Evolutionary conservation across 228 moss, liverwort and hornwort genomes (phyloP), one percentile per base, ranked within the genome.

Genomic region (Sphagnum fallax): DNA sequence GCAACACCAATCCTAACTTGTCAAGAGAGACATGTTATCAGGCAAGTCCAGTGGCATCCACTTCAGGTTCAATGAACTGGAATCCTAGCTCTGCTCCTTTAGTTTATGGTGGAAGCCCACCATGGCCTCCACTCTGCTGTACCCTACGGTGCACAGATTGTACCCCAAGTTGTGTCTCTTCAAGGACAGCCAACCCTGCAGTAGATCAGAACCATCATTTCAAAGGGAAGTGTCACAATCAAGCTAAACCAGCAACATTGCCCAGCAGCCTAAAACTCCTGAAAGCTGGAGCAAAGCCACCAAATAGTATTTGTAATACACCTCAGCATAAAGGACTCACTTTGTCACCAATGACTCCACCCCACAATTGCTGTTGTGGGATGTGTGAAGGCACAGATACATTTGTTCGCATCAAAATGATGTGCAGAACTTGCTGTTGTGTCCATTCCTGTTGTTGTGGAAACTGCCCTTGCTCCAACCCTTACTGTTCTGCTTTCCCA

Each of bases 151-250:
- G 16, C 47, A 5, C 13, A 18, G 61, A 70, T 70, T 32, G 51
- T 6, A 62, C 51, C 14, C 63, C 70, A 52, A 60, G 61, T 18
- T 70, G 63, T 12, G 63, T 63, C 32, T 47, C 47, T 58, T 47
- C 55, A 68, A 6, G 18, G 1, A 12, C 68, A 14, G 2, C 8
- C 52, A 52, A 52, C 16, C 16, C 67, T 5, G 5, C 32, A 49
- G 15, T 52, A 67, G 32, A 32, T 32, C 32, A 32, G 32, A 32
- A 32, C 32, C 32, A 32, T 32, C 32, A 32, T 32, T 32, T 32
- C 32, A 32, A 32, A 32, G 32, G 32, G 32, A 32, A 32, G 32
- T 32, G 32, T 32, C 32, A 32, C 32, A 32, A 32, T 32, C 32
- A 32, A 32, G 32, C 2, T 32, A 32, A 32, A 32, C 32, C 32